Evolutionary conservation across 164 flowering plant genomes (phyloP), one percentile per base, ranked within the genome.

Genomic region (Macadamia integrifolia): DNA sequence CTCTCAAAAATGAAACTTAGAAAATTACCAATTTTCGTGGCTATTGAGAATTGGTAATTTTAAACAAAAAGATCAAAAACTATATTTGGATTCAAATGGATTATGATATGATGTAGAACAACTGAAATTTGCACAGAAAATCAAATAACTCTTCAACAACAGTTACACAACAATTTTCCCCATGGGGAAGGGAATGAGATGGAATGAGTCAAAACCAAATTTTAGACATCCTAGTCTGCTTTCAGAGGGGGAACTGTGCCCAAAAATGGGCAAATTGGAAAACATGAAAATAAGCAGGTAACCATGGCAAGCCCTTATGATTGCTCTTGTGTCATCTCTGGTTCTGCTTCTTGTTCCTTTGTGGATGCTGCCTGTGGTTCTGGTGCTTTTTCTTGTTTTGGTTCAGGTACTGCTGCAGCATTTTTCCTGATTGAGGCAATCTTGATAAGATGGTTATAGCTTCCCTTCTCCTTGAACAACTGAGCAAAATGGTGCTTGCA

Each of bases 401-500:
- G 23, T 23, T 59, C 67, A 13, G 69, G 15, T 18, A 8, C 31
- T 48, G 43, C 42, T 64, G 66, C 46, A 1, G 60, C 23, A 56
- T 65, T 72, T 17, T 62, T 69, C 76, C 60, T 79, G 43, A 67
- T 40, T 3, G 81, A 60, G 32, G 81, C 78, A 18, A 60, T 15
- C 67, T 78, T 64, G 56, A 67, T 63, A 60, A 81, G 67, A 62
- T 79, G 79, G 40, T 61, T 79, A 61, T 77, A 83, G 77, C 67
- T 77, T 0, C 86, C 86, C 55, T 81, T 81, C 78, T 81, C 84
- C 73, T 74, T 83, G 78, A 83, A 83, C 58, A 83, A 61, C 40
- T 81, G 86, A 13, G 83, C 64, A 61, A 81, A 81, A 69, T 83
- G 86, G 73, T 65, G 79, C 69, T 81, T 83, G 80, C 84, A 83